Evolutionary conservation across 2,329 filamentous ascomycete genomes (phyloP).

Genomic region (Lasiodiplodia sp.): DNA sequence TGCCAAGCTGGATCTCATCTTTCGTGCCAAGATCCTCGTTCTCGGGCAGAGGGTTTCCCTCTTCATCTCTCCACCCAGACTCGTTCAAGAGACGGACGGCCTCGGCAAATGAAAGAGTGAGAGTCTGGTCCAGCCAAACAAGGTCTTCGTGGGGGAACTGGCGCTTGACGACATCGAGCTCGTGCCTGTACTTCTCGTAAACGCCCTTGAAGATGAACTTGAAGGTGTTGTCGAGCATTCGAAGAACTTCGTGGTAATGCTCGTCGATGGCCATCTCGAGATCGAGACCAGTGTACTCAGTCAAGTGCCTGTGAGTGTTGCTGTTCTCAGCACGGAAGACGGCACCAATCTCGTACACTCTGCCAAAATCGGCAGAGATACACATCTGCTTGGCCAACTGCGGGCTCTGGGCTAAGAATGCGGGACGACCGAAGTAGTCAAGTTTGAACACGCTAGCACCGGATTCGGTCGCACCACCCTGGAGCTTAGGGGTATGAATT

Average conservation of each 20-base stretch:
- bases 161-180: conserved; percentile 80
- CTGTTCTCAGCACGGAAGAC: conserved; percentile 96
- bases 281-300: conserved; percentile 92
- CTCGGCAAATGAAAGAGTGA: conserved; percentile 79
- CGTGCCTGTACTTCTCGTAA: conserved; percentile 71
- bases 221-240: conserved; percentile 78
- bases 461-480: conserved; percentile 88
- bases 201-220: conserved; percentile 79
- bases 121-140: conserved; percentile 85
- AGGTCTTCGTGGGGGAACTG: conserved; percentile 88
- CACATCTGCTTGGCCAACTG: conserved; percentile 94
- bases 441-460: conserved; percentile 91
- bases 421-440: conserved; percentile 86
- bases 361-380: conserved; percentile 86
- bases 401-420: conserved; percentile 89
- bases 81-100: conserved; percentile 82
- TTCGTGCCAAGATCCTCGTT: conserved; percentile 84
- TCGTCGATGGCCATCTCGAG: conserved; percentile 90
- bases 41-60: conserved; percentile 73
- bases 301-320: conserved; percentile 93
- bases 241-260: conserved; percentile 87
- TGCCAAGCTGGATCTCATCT: conserved; percentile 85
- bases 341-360: conserved; percentile 87
- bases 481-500: conserved; percentile 92
- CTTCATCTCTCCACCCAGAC: conserved; percentile 77